Percentiles rank a stretch among this genome's conserved stretches.
Evolutionary conservation across 768 basidiomycete genomes (phyloP).

Genomic region (Pulveroboletus sp.): DNA sequence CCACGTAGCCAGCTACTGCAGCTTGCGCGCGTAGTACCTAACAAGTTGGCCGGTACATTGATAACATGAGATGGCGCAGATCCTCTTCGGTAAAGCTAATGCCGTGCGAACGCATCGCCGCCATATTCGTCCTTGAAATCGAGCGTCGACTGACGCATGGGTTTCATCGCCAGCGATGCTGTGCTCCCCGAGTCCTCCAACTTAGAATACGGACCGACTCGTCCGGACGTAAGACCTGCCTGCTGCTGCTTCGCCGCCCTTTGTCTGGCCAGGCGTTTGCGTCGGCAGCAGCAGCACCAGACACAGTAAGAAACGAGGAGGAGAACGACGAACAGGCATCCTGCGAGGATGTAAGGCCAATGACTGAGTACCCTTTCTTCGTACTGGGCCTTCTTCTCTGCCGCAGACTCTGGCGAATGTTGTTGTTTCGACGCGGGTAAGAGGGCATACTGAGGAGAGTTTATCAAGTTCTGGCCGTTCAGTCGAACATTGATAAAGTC

Average conservation of each 20-base stretch:
- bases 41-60: too few species aligned
- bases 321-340: slow-evolving; percentile 49
- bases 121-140: slow-evolving; percentile 19
- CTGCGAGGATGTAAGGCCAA: slow-evolving; percentile 70
- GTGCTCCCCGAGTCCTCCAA: slow-evolving; percentile 28
- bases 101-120: slow-evolving; percentile 17
- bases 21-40: slow-evolving; percentile 16
- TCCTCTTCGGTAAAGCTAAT: not conserved
- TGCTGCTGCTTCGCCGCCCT: slow-evolving; percentile 21
- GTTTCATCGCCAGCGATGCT: slow-evolving; percentile 29
- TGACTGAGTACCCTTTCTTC: slow-evolving; percentile 62
- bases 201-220: slow-evolving; percentile 21
- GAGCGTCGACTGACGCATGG: slow-evolving; percentile 17
- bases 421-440: slow-evolving; percentile 56
- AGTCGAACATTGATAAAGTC: slow-evolving; percentile 66
- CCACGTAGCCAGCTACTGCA: slow-evolving; percentile 33
- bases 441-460: slow-evolving; percentile 51
- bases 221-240: not conserved
- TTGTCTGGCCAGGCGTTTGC: slow-evolving; percentile 30
- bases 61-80: too few species aligned
- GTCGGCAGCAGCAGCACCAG: slow-evolving; percentile 59
- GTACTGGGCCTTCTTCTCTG: slow-evolving; percentile 64
- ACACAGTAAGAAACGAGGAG: slow-evolving; percentile 46
- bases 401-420: slow-evolving; percentile 58
- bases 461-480: slow-evolving; percentile 54